Evolutionary conservation across 805 yeast species (phyloP), one percentile per base, ranked within the genome.

Genomic region (Lipomyces spencermartinsiae): DNA sequence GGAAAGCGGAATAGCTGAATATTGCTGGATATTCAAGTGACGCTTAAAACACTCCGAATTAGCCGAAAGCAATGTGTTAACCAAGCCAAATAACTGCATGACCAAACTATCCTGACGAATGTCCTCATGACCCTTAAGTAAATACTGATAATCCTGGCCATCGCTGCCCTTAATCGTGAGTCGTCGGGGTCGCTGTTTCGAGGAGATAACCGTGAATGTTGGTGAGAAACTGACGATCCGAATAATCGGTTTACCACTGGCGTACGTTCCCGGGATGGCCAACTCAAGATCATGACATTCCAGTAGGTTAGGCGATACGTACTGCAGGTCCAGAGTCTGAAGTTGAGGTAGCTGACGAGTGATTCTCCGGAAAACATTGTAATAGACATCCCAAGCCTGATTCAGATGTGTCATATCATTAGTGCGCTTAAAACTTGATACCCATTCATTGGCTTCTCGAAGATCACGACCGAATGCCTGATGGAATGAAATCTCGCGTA

Each of bases 311-410:
- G 99, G 99, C 2, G 98, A 93, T 4, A 94, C 97, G 76, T 91
- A 94, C 78, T 92, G 97, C 70, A 95, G 80, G 72, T 95, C 98
- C 68, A 94, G 83, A 29, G 91, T 88, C 69, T 90, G 92, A 33
- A 94, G 79, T 76, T 92, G 97, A 0, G 97, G 97, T 51, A 95
- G 79, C 77, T 93, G 97, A 71, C 97, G 86, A 69, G 93, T 88
- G 64, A 95, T 92, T 70, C 97, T 86, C 73, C 97, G 86, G 86
- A 94, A 95, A 2, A 95, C 97, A 72, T 90, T 90, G 78, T 94
- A 93, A 77, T 94, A 94, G 19, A 93, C 89, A 77, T 94, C 98
- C 99, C 99, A 94, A 0, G 98, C 98, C 78, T 95, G 98, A 75
- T 93, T 93, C 78, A 94, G 80, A 73, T 93, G 94, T 31, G 96